Conservation (phyloP, 441 rosid species). For the Monsonia emarginata region DNA sequence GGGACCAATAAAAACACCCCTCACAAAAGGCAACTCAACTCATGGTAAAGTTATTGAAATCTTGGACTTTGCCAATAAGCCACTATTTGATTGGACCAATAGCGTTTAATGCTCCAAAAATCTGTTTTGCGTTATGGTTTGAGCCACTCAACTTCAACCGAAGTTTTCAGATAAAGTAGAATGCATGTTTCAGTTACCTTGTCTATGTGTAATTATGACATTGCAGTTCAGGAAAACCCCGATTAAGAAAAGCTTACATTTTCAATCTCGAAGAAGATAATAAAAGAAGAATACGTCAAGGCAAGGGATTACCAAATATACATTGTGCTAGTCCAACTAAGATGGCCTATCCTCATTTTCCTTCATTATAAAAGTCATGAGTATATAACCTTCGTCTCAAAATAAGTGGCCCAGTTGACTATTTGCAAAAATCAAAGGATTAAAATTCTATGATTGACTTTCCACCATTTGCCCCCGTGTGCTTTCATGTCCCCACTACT, state of each 20-base stretch:
- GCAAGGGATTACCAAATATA: neutral
- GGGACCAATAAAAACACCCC: neutral
- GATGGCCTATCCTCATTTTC: neutral
- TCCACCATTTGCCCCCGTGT: too few relatives aligned
- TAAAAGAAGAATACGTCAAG: neutral
- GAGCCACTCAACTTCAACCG: neutral
- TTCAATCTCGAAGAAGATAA: neutral
- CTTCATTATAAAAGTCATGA: neutral
- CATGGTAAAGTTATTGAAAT: neutral
- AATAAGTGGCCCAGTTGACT: too few relatives aligned
- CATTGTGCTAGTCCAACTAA: neutral
- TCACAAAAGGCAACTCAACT: too few relatives aligned
- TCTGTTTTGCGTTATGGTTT: neutral
- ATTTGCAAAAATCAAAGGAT: too few relatives aligned
- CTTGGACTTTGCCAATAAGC: neutral
- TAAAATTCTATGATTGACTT: too few relatives aligned
- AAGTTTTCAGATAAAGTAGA: neutral
- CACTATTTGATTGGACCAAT: neutral
- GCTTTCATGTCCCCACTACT: too few relatives aligned
- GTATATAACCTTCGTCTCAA: too few relatives aligned
- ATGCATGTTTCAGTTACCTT: neutral
- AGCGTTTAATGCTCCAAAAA: neutral
- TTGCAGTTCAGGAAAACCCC: neutral
- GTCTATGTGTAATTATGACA: neutral
- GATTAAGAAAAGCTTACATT: neutral